Conservation (phyloP, 306 rosid species). For the Dalbergia oliveri region DNA sequence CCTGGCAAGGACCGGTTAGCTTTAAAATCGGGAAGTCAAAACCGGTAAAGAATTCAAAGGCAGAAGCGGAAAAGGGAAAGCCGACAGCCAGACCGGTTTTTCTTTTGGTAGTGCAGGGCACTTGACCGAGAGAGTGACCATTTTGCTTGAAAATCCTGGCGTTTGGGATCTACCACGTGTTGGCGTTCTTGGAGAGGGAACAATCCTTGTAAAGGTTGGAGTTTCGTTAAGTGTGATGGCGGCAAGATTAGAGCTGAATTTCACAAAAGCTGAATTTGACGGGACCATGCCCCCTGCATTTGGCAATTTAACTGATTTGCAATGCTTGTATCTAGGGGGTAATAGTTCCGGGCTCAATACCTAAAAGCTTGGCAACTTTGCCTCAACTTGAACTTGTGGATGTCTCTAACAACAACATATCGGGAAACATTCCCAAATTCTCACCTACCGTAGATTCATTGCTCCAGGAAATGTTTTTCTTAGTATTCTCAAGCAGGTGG, state of each 20-base stretch:
- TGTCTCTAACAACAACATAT: neutral
- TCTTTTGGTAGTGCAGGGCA: too few relatives aligned
- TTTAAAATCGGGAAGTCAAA: too few relatives aligned
- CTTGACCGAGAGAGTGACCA: constrained; percentile 52
- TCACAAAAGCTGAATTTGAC: constrained; percentile 52
- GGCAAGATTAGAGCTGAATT: constrained; percentile 50
- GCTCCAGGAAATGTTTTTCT: neutral
- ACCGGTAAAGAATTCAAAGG: too few relatives aligned
- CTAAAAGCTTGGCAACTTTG: neutral
- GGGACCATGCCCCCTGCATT: constrained; percentile 69
- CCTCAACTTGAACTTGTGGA: neutral
- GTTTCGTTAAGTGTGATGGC: constrained; percentile 48
- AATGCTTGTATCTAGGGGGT: constrained; percentile 46
- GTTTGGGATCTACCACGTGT: constrained; percentile 49
- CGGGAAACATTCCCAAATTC: neutral
- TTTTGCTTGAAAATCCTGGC: constrained; percentile 51
- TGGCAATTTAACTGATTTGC: constrained; percentile 54
- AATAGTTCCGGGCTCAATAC: constrained; percentile 62
- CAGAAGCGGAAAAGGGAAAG: too few relatives aligned
- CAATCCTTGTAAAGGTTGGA: constrained; percentile 57
- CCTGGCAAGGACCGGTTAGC: too few relatives aligned
- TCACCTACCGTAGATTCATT: neutral
- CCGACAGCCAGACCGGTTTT: too few relatives aligned
- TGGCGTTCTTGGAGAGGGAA: constrained; percentile 57
- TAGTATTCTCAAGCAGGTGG: neutral